A percentile compares a stretch with the other conserved stretches of the same genome.
phyloP scores from a whole-genome alignment of 305 asterid genomes.

The Rubia tinctorum region DNA sequence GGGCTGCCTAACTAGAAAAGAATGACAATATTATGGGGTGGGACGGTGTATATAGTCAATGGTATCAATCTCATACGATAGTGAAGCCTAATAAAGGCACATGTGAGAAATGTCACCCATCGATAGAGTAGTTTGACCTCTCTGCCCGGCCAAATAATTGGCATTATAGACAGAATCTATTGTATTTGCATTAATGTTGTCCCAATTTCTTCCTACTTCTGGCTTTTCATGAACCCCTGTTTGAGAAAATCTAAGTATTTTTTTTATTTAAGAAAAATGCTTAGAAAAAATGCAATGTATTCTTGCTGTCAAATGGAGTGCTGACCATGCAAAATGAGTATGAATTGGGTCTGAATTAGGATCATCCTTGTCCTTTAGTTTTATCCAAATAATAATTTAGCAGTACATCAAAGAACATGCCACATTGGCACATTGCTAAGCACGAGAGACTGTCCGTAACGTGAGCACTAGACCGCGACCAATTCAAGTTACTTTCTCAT shows the following conservation, averaged over 20 bases:
- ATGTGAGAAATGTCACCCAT: background rate
- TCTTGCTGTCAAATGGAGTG: background rate
- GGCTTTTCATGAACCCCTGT: too few species aligned
- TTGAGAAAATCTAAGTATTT: too few species aligned
- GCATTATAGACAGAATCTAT: background rate
- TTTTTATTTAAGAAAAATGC: too few species aligned
- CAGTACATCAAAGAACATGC: background rate
- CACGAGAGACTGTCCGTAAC: constrained; percentile 2
- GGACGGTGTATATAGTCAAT: background rate
- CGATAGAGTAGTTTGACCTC: background rate
- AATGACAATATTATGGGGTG: background rate
- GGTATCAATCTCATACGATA: background rate
- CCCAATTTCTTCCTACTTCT: too few species aligned
- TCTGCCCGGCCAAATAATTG: background rate
- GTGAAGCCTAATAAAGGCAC: background rate
- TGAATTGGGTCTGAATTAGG: background rate
- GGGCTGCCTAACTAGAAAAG: background rate
- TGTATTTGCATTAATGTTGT: too few species aligned
- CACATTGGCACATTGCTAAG: background rate
- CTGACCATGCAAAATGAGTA: background rate
- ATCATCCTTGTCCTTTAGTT: background rate
- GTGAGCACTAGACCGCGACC: background rate
- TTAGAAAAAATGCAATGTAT: background rate
- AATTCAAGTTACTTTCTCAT: background rate
- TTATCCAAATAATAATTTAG: background rate